These are phyloP conservation scores for Myriosclerotinia scirpicola DNA, from an alignment of 2,329 filamentous ascomycete species.

Conservation along the genomic window DNA sequence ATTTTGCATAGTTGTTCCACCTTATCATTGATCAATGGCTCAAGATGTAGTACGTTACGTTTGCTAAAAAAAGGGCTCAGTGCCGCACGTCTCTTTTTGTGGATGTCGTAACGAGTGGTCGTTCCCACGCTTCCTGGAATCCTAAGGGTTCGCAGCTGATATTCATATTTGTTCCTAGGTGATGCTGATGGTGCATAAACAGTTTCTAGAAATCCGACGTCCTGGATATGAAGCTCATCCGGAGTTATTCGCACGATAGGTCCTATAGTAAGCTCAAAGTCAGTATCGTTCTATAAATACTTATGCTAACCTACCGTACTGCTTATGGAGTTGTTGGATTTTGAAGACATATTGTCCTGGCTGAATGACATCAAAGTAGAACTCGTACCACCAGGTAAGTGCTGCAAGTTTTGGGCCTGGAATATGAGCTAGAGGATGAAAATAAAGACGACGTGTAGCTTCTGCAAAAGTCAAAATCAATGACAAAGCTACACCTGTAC, in stretches of 20 bases:
- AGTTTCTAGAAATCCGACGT: slow-evolving; percentile 44
- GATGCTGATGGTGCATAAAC: slow-evolving; percentile 39
- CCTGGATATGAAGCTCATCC: slow-evolving; percentile 37
- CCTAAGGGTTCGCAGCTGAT: slow-evolving; percentile 16
- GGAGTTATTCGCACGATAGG: slow-evolving; percentile 41
- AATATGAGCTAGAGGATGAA: background rate
- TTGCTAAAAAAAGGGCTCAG: slow-evolving; percentile 31
- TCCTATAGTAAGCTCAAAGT: slow-evolving; percentile 27
- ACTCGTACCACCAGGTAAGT: slow-evolving; percentile 33
- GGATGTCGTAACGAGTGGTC: slow-evolving; percentile 26
- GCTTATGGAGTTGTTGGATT: slow-evolving; percentile 45
- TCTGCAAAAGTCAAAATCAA: background rate
- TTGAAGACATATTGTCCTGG: slow-evolving; percentile 46
- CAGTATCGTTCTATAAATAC: background rate
- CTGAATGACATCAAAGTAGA: slow-evolving; percentile 47
- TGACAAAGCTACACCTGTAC: background rate
- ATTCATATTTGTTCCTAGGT: slow-evolving; percentile 22
- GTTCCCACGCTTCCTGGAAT: slow-evolving; percentile 19
- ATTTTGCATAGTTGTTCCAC: slow-evolving; percentile 25
- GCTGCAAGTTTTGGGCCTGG: background rate
- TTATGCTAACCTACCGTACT: slow-evolving; percentile 37
- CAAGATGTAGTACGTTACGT: slow-evolving; percentile 24
- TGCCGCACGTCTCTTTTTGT: slow-evolving; percentile 28
- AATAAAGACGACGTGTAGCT: background rate
- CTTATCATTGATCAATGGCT: slow-evolving; percentile 30